Evolutionary conservation across 805 yeast species (phyloP).

Genomic region (Kazachstania kunashirensis): DNA sequence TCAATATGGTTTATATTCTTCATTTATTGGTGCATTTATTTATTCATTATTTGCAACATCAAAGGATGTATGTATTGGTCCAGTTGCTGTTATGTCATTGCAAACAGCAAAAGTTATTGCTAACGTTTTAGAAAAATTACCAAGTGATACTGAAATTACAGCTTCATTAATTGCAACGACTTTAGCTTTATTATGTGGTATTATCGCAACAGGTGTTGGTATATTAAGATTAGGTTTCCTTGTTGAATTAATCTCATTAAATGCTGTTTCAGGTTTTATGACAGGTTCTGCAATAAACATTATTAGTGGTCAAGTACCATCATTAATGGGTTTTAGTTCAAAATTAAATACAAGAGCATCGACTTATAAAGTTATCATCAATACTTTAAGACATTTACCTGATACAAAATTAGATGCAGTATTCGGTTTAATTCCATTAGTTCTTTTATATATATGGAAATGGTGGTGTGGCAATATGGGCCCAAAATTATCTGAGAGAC

Average conservation of each 20-base stretch:
- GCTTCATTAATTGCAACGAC: conserved; percentile 74
- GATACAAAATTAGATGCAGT: conserved; percentile 73
- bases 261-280: conserved; percentile 92
- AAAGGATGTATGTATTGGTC: conserved; percentile 92
- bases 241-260: conserved; percentile 79
- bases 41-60: conserved; percentile 91
- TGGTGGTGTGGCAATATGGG: conserved; percentile 44
- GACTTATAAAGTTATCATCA: conserved; percentile 59
- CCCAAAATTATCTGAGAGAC: conserved; percentile 53
- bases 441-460: conserved; percentile 66
- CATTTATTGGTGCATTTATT: conserved; percentile 81
- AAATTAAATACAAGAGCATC: conserved; percentile 63
- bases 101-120: conserved; percentile 74
- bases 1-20: conserved; percentile 82
- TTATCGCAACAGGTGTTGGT: conserved; percentile 75
- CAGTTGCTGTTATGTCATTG: conserved; percentile 91
- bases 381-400: conserved; percentile 62
- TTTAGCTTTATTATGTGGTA: conserved; percentile 74
- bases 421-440: conserved; percentile 69
- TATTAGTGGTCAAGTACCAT: conserved; percentile 78
- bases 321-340: conserved; percentile 63
- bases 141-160: conserved; percentile 30
- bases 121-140: conserved; percentile 45
- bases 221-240: conserved; percentile 76
- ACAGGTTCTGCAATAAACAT: conserved; percentile 86